These are phyloP conservation scores for Hygrocybe punicea DNA, from an alignment of 768 basidiomycete genomes.

Conservation along the genomic window DNA sequence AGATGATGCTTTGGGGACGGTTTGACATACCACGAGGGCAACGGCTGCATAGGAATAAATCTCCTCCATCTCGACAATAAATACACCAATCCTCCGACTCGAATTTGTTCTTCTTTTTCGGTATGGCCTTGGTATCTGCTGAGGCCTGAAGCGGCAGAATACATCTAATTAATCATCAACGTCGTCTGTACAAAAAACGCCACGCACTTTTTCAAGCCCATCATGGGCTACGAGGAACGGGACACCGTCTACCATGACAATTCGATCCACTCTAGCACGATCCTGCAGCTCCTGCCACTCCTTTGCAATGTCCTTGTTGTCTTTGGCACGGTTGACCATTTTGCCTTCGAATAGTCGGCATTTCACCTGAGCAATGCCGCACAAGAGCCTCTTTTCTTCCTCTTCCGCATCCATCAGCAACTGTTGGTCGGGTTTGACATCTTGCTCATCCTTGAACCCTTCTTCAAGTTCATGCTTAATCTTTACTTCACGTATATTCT, in stretches of 20 bases:
- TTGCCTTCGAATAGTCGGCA: conserved; percentile 58
- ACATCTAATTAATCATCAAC: background rate
- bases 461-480: conserved; percentile 42
- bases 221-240: conserved; percentile 26
- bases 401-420: conserved; percentile 47
- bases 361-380: conserved; percentile 57
- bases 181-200: too few relatives aligned
- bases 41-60: conserved; percentile 43
- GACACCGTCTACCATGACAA: conserved; percentile 32
- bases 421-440: conserved; percentile 16
- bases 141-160: background rate
- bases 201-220: conserved; percentile 12
- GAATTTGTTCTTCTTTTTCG: conserved; percentile 36
- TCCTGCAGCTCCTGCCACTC: conserved; percentile 49
- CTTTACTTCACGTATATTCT: conserved; percentile 42
- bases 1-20: background rate
- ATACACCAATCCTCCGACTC: conserved; percentile 60
- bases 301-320: conserved; percentile 36
- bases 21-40: conserved; percentile 53
- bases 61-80: conserved; percentile 57
- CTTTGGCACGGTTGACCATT: conserved; percentile 25
- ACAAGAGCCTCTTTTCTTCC: conserved; percentile 49
- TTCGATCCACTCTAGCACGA: conserved; percentile 40
- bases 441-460: conserved; percentile 9
- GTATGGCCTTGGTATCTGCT: conserved; percentile 11